Evolutionary conservation across 345 rosid genomes (phyloP).

Genomic region (Nephelium lappaceum): DNA sequence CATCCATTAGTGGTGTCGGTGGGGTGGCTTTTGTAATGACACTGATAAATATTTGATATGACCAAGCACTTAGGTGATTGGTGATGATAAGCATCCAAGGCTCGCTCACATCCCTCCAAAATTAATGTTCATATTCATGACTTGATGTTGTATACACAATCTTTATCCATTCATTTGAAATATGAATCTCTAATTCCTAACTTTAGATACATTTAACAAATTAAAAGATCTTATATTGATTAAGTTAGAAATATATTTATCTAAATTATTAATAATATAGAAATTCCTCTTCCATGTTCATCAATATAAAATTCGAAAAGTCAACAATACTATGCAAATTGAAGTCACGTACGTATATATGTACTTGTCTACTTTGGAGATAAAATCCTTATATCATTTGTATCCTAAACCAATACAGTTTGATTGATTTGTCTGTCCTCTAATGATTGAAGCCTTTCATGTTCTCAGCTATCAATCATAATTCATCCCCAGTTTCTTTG

Average conservation of each 20-base stretch:
- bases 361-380: background rate
- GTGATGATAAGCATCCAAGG: constrained; percentile 4
- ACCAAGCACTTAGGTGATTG: background rate
- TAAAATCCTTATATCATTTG: too few species aligned
- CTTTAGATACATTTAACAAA: too few species aligned
- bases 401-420: background rate
- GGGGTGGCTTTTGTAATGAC: background rate
- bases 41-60: background rate
- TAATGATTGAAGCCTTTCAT: background rate
- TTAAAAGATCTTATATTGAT: too few species aligned
- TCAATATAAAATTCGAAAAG: too few species aligned
- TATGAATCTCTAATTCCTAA: too few species aligned
- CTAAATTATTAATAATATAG: too few species aligned
- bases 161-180: too few species aligned
- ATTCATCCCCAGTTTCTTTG: background rate
- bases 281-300: too few species aligned
- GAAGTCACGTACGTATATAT: too few species aligned
- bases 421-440: background rate
- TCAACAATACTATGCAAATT: too few species aligned
- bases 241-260: too few species aligned
- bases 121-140: too few species aligned
- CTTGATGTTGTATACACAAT: background rate
- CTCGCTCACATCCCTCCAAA: background rate
- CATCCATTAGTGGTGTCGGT: constrained; percentile 15
- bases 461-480: background rate